Base-by-base conservation (phyloP, 2,329 filamentous ascomycete species). In the Fusarium sp. region DNA sequence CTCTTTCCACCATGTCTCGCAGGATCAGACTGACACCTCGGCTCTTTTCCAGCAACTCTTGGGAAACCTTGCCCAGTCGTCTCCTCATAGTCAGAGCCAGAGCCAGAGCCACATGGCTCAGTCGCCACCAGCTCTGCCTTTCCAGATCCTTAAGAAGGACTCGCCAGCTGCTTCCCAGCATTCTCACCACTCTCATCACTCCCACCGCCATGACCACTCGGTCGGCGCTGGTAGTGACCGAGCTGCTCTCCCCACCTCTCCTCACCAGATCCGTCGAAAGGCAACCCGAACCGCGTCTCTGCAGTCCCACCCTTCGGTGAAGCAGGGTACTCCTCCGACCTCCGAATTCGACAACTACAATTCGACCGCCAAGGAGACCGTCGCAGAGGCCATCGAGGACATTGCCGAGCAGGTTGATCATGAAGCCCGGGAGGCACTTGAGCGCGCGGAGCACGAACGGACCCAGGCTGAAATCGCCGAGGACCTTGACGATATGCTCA, bases 301-400 rank as follows among this genome's bases (percentile, higher is more conserved):
- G 12, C 73, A 78, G 19, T 78, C 77, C 21, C 77, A 77, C 48
- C 76, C 70, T 5, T 78, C 77, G 19, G 67, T 70, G 57, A 77
- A 78, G 60, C 71, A 78, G 54, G 64, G 74, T 21, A 78, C 81
- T 1, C 80, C 81, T 33, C 75, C 79, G 1, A 75, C 76, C 7
- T 74, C 77, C 44, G 81, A 81, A 23, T 77, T 78, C 44, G 80
- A 78, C 37, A 74, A 73, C 59, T 74, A 77, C 45, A 72, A 69
- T 51, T 69, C 76, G 33, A 68, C 69, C 80, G 92, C 89, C 59
- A 89, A 85, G 73, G 91, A 94, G 80, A 92, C 91, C 55, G 92
- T 96, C 35, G 86, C 92, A 25, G 89, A 93, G 62, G 91, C 92
- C 31, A 85, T 94, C 44, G 88, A 85, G 72, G 90, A 90, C 45